Base-by-base conservation (phyloP, 2,329 filamentous ascomycete species). In the Aureobasidium lini region DNA sequence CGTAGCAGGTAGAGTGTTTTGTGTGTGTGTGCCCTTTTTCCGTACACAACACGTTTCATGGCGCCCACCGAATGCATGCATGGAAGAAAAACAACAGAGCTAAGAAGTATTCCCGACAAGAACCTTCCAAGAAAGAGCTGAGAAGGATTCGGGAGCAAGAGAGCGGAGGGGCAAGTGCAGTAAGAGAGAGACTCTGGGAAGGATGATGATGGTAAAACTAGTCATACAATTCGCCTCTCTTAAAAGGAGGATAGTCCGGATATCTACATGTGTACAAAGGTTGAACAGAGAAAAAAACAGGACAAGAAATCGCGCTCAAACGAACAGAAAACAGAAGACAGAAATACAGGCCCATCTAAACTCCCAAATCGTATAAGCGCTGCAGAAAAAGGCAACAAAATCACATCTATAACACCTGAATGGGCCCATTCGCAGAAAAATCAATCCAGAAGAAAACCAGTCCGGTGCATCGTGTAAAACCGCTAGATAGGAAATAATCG, bases 191-290 rank as follows among this genome's bases (percentile, higher is more conserved):
- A 8, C 31, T 39, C 16, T 42, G 49, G 23, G 15, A 53, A 42
- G 49, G 37, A 53, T 53, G 7, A n/a, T 32, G 36, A 53, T 42
- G 52, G n/a, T 40, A 36, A 28, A 44, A 56, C 39, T 56, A 56
- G 29, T 56, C 23, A 36, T 56, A 56, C 52, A 56, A 36, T 56
- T 53, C 49, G 28, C 8, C 36, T 40, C 18, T 39, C 23, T n/a
- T n/a, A 50, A 32, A n/a, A 16, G 15, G 37, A 32, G n/a, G 28
- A 53, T 42, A n/a, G 16, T 28, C 16, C 8, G 34, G 52, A 44
- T 56, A 56, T 56, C 52, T 44, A 56, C 52, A 56, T 18, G 40
- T 56, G n/a, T 56, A 44, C 39, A 34, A 56, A 29, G 39, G n/a
- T 7, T n/a, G 36, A 42, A 18, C 10, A 23, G 7, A 29, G 16